These are phyloP conservation scores for Scortechinia acanthostroma DNA, from an alignment of 2,329 filamentous ascomycete genomes.

Conservation along the genomic window DNA sequence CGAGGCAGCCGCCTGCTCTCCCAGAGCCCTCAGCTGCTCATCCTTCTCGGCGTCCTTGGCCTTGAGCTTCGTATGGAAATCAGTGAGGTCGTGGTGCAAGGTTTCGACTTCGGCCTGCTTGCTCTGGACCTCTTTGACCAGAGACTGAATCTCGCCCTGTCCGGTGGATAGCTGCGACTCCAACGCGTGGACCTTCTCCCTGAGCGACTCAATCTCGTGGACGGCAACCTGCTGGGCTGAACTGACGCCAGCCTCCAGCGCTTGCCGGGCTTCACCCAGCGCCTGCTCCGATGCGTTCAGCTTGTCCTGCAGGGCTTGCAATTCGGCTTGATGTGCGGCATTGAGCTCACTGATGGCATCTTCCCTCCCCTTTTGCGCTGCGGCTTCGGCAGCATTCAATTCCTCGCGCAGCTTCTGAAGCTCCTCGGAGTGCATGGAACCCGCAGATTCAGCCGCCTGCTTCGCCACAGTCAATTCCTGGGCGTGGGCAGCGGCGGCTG, in stretches of 20 bases:
- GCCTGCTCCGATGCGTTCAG: constrained; percentile 20
- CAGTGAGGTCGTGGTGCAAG: constrained; percentile 24
- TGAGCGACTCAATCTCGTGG: constrained; percentile 22
- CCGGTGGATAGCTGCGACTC: not conserved
- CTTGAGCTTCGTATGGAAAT: constrained; percentile 23
- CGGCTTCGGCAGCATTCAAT: constrained; percentile 16
- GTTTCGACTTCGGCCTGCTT: not conserved
- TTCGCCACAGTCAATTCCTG: constrained; percentile 20
- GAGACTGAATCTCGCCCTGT: not conserved
- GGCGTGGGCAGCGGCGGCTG: constrained; percentile 16
- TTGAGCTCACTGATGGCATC: constrained; percentile 19
- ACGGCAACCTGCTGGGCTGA: constrained; percentile 18
- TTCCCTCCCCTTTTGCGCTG: constrained; percentile 16
- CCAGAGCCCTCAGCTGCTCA: constrained; percentile 17
- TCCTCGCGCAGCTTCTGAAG: constrained; percentile 21
- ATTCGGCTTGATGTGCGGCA: constrained; percentile 16
- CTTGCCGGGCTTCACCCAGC: constrained; percentile 18
- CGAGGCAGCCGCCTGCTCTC: constrained; percentile 20
- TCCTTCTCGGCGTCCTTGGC: constrained; percentile 24
- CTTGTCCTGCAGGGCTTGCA: constrained; percentile 21
- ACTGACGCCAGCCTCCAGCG: constrained; percentile 19
- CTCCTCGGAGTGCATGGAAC: constrained; percentile 16
- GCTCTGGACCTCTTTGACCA: not conserved
- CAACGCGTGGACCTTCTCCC: constrained; percentile 19
- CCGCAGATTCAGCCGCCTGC: constrained; percentile 17